Evolutionary conservation across 169 alveolate genomes (phyloP).

Genomic region (Babesia caballi): DNA sequence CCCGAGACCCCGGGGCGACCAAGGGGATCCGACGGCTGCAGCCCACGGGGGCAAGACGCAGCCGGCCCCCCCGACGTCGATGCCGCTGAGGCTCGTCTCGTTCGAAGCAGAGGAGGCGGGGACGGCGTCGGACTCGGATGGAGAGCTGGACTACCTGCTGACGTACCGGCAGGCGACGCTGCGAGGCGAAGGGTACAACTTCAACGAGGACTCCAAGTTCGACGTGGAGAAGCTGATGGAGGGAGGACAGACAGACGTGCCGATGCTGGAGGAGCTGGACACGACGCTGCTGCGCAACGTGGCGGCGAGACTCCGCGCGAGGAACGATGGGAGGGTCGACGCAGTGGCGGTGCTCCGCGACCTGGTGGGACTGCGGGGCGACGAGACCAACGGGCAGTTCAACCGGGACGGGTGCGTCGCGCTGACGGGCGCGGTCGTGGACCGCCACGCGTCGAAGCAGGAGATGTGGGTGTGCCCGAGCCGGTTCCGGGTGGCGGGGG

Average conservation of each 20-base stretch:
- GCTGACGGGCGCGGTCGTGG: constrained; percentile 7
- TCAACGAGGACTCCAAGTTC: not conserved
- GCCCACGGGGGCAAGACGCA: not conserved
- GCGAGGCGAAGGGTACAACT: constrained; percentile 6
- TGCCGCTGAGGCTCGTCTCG: not conserved
- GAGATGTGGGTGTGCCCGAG: constrained; percentile 10
- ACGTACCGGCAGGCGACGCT: constrained; percentile 21
- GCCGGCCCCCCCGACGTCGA: not conserved
- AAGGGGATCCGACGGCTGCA: too few species aligned
- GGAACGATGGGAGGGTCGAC: not conserved
- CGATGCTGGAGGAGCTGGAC: constrained; percentile 11
- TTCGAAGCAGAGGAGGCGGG: too few species aligned
- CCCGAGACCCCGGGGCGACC: too few species aligned
- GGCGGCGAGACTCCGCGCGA: not conserved
- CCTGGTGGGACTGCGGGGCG: not conserved
- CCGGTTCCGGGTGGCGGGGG: not conserved
- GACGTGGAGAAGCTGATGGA: constrained; percentile 7
- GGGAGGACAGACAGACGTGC: not conserved
- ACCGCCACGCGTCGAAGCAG: constrained; percentile 9
- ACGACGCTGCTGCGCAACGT: constrained; percentile 7
- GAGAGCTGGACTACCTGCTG: constrained; percentile 1
- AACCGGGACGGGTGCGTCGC: not conserved
- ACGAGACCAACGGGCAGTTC: not conserved
- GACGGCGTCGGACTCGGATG: not conserved
- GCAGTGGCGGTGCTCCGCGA: constrained; percentile 3